Evolutionary conservation across 768 basidiomycete species (phyloP).

Genomic region (Crepidotus variabilis): DNA sequence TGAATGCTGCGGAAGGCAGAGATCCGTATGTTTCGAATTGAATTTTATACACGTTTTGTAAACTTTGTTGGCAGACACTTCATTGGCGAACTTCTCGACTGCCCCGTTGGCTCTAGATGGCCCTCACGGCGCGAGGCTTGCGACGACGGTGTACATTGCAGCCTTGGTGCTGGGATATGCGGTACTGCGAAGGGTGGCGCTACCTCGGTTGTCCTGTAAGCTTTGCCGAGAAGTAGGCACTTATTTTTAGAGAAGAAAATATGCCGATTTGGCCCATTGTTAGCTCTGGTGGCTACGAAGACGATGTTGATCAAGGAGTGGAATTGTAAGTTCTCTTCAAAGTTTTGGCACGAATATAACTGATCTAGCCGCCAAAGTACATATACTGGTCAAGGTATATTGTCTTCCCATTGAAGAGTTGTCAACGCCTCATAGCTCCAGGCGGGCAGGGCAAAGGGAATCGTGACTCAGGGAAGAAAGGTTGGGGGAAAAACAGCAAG

Average conservation of each 20-base stretch:
- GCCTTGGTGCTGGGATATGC: slow-evolving; percentile 4
- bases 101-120: slow-evolving; percentile 9
- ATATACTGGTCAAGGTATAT: slow-evolving; percentile 14
- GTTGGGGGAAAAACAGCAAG: neutral
- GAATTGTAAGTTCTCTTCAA: slow-evolving; percentile 12
- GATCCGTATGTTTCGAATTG: slow-evolving; percentile 2
- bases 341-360: neutral
- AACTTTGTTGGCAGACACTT: neutral
- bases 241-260: neutral
- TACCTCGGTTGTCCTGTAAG: slow-evolving; percentile 9
- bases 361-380: slow-evolving; percentile 2
- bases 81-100: slow-evolving; percentile 5
- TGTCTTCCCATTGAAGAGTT: neutral
- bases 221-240: neutral
- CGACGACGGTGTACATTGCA: slow-evolving; percentile 8
- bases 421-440: neutral
- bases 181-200: slow-evolving; percentile 1
- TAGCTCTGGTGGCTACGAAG: slow-evolving; percentile 16
- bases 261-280: neutral
- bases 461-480: neutral
- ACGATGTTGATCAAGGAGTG: slow-evolving; percentile 15
- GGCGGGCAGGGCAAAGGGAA: slow-evolving; percentile 2
- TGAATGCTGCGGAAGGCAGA: slow-evolving; percentile 3
- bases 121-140: slow-evolving; percentile 4
- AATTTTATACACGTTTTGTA: neutral